Base-by-base conservation (phyloP, 2,329 filamentous ascomycete species). In the Neocatenulostroma microsporum region DNA sequence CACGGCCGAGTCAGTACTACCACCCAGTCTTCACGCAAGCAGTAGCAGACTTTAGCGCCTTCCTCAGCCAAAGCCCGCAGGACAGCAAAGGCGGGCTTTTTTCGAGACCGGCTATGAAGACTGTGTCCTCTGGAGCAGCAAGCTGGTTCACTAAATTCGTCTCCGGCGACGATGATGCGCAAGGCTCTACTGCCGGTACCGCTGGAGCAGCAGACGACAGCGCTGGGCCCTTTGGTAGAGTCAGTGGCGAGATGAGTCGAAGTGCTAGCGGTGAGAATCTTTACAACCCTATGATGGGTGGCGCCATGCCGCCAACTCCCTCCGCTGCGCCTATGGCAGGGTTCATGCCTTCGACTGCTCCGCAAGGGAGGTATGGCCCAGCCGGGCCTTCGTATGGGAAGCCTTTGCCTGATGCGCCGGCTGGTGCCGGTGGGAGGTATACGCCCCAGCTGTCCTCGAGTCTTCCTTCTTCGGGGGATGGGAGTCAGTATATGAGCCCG, bases 91-190 rank as follows among this genome's bases (percentile, higher is more conserved):
- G 77, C 14, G 89, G 87, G 2, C 94, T 89, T 85, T 91, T 98
- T 35, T 82, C 86, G 1, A 94, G 91, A 60, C 87, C 89, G 5
- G 95, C 79, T 60, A 93, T 96, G 75, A 88, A 93, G 61, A 94
- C 93, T 62, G 86, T 96, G 0, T 91, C 88, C 2, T 87, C 83
- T 43, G 86, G 83, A 21, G 78, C 96, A 57, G 88, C 86, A 74
- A 87, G 80, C 46, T 86, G 83, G 41, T 95, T 99, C 64, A 96
- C 88, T 63, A 95, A 87, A 54, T 98, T 98, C 55, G 87, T 98
- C 42, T 80, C 84, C 34, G 93, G 91, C 11, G 89, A 95, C 41
- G 89, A 96, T 37, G 76, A 76, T 35, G 69, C 70, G 21, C 69
- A 69, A 8, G 76, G 74, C 1, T 72, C 72, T 36, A 75, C 30